A percentile compares a stretch with the other conserved stretches of the same genome.
Conservation (phyloP, 768 basidiomycete species). For the Suillus americanus region DNA sequence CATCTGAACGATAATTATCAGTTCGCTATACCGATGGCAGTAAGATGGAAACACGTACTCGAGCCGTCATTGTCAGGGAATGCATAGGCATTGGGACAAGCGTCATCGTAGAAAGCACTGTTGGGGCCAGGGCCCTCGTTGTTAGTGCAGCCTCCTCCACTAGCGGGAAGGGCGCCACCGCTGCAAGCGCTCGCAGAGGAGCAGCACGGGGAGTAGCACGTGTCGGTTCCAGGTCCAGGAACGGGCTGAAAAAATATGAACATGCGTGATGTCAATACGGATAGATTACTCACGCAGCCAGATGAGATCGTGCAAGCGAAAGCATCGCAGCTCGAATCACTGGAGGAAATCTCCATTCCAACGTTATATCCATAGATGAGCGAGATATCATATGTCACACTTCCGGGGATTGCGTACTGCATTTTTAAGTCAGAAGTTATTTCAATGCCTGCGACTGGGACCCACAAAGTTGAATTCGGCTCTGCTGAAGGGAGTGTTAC, state of each 20-base stretch:
- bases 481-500: conserved; percentile 31
- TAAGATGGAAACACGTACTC: conserved; percentile 13
- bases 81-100: conserved; percentile 31
- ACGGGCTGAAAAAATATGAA: conserved; percentile 23
- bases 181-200: conserved; percentile 27
- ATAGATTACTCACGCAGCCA: conserved; percentile 25
- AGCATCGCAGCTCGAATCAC: conserved; percentile 23
- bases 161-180: conserved; percentile 25
- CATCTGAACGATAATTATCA: conserved; percentile 13
- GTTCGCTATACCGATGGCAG: background rate
- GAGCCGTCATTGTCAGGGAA: conserved; percentile 34
- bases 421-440: background rate
- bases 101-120: conserved; percentile 28
- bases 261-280: background rate
- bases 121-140: conserved; percentile 30
- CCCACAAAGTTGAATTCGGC: conserved; percentile 34
- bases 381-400: conserved; percentile 33
- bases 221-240: conserved; percentile 20
- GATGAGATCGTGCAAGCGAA: conserved; percentile 33
- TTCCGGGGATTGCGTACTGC: conserved; percentile 24
- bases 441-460: background rate
- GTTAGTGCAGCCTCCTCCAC: conserved; percentile 28
- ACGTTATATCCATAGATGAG: conserved; percentile 35
- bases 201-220: conserved; percentile 32
- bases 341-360: conserved; percentile 33